Evolutionary conservation across 345 rosid species (phyloP), one percentile per base, ranked within the genome.

Genomic region (Citropsis articulata): DNA sequence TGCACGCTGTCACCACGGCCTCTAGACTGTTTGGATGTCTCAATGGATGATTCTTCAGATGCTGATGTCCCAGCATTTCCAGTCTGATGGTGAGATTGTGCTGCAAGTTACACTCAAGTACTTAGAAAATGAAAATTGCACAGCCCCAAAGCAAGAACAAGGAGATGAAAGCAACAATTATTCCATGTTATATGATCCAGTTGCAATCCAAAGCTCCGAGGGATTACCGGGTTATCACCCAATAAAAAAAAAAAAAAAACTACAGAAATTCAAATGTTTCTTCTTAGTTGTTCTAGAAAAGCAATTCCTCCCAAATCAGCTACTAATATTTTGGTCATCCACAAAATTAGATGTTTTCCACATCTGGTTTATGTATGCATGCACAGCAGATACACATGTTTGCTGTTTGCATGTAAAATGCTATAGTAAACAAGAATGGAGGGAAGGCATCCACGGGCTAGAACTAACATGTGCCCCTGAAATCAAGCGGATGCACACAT

Each of bases 1-100:
- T 87, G 86, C 69, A 92, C 67, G 45, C 67, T 81, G 42, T 85
- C 86, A 65, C 65, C 84, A 63, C 22, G 82, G 79, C 61, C 77
- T 72, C 77, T 76, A 6, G 77, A 76, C 53, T 77, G 85, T 63
- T 79, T 75, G 35, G 88, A 61, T 21, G 50, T 70, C 78, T 76
- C 79, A 5, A 30, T 69, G 50, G 84, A 65, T 69, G 83, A 61
- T 66, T 50, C 80, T 67, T 85, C 81, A 8, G 90, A 80, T 66
- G 75, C 82, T 53, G 83, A 76, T 75, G 63, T 77, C 25, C 80
- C 77, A 19, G 72, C 63, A 22, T n/a, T 72, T 75, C 66, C 74
- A 55, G 82, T 72, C 77, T 40, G 76, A 7, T 71, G 81, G 30
- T 69, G 71, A 50, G 61, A 48, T 6, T 48, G 70, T 6, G 25